These are phyloP conservation scores for Kluyveromyces aestuarii DNA, from an alignment of 805 yeast species.

Conservation along the genomic window DNA sequence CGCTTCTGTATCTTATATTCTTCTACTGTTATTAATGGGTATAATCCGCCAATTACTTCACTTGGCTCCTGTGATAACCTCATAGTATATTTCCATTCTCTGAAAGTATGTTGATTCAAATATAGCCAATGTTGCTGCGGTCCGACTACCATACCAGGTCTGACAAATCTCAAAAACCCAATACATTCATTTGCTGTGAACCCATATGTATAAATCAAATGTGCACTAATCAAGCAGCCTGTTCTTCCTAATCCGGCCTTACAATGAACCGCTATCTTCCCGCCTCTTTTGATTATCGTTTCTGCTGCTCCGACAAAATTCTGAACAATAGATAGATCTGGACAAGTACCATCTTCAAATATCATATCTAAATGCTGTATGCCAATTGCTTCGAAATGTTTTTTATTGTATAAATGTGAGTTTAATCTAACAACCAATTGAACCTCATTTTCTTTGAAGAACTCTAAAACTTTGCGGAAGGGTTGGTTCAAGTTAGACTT, in stretches of 20 bases:
- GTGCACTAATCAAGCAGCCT: conserved; percentile 96
- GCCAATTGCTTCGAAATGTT: conserved; percentile 72
- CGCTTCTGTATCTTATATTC: conserved; percentile 48
- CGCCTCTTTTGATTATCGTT: conserved; percentile 73
- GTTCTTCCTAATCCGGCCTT: conserved; percentile 98
- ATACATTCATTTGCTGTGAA: conserved; percentile 96
- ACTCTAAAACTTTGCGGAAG: conserved; percentile 71
- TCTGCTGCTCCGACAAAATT: conserved; percentile 94
- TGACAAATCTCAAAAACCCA: conserved; percentile 88
- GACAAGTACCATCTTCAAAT: conserved; percentile 97
- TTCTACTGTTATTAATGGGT: conserved; percentile 52
- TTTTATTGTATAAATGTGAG: conserved; percentile 80
- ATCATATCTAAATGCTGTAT: conserved; percentile 92
- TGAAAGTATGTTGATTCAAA: conserved; percentile 87
- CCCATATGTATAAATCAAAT: conserved; percentile 89
- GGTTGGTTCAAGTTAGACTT: conserved; percentile 50
- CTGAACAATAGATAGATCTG: conserved; percentile 86
- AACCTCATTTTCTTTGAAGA: conserved; percentile 64
- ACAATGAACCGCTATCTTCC: conserved; percentile 97
- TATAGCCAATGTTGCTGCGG: conserved; percentile 99
- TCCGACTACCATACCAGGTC: conserved; percentile 99
- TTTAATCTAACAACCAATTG: conserved; percentile 86
- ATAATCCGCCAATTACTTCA: conserved; percentile 57
- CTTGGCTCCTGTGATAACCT: conserved; percentile 61
- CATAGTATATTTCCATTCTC: conserved; percentile 95